Base-by-base conservation (phyloP, 805 yeast genomes). In the Yueomyces sp. region DNA sequence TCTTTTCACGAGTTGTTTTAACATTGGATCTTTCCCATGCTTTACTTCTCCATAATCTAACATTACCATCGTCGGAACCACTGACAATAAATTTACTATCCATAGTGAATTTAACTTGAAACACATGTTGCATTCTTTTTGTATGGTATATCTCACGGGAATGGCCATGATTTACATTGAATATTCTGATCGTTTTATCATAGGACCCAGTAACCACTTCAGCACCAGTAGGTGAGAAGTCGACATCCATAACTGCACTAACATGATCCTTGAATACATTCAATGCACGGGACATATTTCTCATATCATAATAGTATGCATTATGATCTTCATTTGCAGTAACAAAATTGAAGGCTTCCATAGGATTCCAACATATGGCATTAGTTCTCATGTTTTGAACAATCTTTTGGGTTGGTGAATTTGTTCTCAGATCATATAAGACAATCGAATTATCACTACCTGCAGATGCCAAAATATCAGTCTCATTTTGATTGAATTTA, bases 1-100 rank as follows among this genome's bases (percentile, higher is more conserved):
- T 66, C 60, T 92, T 76, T 64, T 85, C 83, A 54, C 83, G 76
- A 7, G 92, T 67, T 2, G 92, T 78, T 65, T 85, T 84, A 48
- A 86, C 81, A 45, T 79, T 79, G 1, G 94, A 72, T 56, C 96
- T 73, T 47, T 85, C 95, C 62, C 83, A 77, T 0, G 96, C 94
- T 45, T 73, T 74, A 7, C 94, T 66, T 64, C 98, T 73, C 99
- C 99, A 92, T 45, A 94, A 54, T 52, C 99, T 73, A 30, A 94
- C 78, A 63, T 94, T 94, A 52, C 96, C 94, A 62, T 92, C 99
- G 63, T 92, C 98, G 2, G 95, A 85, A 26, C 96, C 98, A 46
- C 86, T 77, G 42, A 88, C 65, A 34, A 92, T 76, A 64, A 86
- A 92, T 57, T 81, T 78, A 44, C 94, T 74, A 64, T 92, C 99